Conservation (phyloP, 83 land plant species). For the Picea abies region DNA sequence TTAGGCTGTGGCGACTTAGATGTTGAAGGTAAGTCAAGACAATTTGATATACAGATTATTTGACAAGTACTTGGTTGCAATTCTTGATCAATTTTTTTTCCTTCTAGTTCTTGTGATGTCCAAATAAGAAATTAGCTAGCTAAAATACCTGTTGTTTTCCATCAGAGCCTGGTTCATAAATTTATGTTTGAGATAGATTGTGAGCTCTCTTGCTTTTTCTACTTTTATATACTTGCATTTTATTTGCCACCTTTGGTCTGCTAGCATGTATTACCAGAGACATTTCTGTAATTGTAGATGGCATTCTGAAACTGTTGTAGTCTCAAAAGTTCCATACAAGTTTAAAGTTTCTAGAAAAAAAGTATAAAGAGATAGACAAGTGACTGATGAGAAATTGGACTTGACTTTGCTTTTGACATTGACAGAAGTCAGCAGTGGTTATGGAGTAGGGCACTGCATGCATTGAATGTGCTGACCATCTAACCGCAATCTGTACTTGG, state of each 20-base stretch:
- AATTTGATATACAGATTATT: neutral
- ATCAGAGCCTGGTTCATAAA: neutral
- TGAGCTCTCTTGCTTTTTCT: neutral
- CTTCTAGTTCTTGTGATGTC: neutral
- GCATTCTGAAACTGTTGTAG: neutral
- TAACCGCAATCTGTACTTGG: too few species aligned
- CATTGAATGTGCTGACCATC: too few species aligned
- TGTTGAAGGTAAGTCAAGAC: slow-evolving; percentile 77
- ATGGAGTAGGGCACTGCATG: too few species aligned
- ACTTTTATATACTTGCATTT: neutral
- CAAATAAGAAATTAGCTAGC: neutral
- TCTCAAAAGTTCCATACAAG: neutral
- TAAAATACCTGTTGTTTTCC: neutral
- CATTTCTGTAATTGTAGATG: neutral
- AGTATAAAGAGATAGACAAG: too few species aligned
- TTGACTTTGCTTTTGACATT: too few species aligned
- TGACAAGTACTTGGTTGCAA: slow-evolving; percentile 14
- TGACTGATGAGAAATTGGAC: too few species aligned
- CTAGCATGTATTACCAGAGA: neutral
- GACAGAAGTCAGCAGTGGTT: too few species aligned
- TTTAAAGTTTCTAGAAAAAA: too few species aligned
- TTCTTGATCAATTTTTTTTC: neutral
- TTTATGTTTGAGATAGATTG: neutral
- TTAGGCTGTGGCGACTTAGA: slow-evolving; percentile 99
- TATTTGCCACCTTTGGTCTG: too few species aligned